Conservation (phyloP, 441 rosid genomes). For the Viola pubescens region DNA sequence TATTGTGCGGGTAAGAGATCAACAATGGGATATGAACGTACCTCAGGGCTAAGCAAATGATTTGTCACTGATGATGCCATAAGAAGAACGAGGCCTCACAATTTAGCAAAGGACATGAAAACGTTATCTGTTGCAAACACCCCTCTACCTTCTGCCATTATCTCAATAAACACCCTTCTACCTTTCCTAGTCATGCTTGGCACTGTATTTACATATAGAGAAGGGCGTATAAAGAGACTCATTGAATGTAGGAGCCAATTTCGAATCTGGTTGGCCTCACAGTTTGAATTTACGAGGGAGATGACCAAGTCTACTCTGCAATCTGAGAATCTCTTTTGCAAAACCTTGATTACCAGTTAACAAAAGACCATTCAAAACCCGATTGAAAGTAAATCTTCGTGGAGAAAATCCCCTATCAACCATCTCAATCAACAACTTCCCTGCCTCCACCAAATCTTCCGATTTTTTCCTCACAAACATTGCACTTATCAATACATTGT, state of each 20-base stretch:
- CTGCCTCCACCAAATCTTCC: conserved; percentile 68
- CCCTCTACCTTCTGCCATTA: neutral
- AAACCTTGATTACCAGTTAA: conserved; percentile 77
- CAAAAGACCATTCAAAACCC: conserved; percentile 73
- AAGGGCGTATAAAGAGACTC: neutral
- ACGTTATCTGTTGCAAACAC: too few species aligned
- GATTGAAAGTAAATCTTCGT: conserved; percentile 59
- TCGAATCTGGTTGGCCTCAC: conserved; percentile 24
- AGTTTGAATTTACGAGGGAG: conserved; percentile 52
- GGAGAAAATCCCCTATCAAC: conserved; percentile 87
- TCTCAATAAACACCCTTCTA: neutral
- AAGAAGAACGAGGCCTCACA: too few species aligned
- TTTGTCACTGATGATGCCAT: too few species aligned
- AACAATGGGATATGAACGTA: too few species aligned
- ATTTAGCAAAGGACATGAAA: too few species aligned
- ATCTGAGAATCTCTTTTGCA: conserved; percentile 62
- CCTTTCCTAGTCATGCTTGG: too few species aligned
- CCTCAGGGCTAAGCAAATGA: too few species aligned
- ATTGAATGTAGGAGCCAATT: neutral
- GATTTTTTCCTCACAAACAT: conserved; percentile 84
- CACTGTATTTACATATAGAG: neutral
- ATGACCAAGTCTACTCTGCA: conserved; percentile 59
- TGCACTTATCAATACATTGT: conserved; percentile 57
- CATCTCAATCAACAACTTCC: conserved; percentile 79
- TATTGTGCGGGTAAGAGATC: too few species aligned